A percentile compares a stretch with the other conserved stretches of the same genome.
phyloP scores from a whole-genome alignment of 2,329 filamentous ascomycete species.

The Chalaropsis thielavioides region DNA sequence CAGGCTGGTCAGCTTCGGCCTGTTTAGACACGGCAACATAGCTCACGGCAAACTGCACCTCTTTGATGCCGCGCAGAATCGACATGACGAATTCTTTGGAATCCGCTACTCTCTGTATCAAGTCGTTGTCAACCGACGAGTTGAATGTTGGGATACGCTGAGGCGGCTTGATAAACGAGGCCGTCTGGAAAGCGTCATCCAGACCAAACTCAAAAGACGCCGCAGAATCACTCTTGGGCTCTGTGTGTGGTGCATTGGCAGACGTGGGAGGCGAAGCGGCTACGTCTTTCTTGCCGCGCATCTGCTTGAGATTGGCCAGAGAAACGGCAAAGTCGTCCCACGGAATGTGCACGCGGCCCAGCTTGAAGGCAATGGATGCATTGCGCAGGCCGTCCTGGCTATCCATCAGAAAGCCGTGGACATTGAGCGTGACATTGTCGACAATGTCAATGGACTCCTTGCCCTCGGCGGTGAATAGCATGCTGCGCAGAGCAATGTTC shows the following conservation, averaged over 20 bases:
- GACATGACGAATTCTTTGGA: constrained; percentile 87
- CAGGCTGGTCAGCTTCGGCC: constrained; percentile 51
- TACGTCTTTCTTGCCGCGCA: not conserved
- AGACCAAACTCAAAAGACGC: not conserved
- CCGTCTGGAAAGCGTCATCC: constrained; percentile 27
- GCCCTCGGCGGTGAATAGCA: constrained; percentile 77
- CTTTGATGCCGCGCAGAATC: constrained; percentile 80
- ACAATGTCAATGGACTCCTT: constrained; percentile 74
- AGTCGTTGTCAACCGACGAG: constrained; percentile 26
- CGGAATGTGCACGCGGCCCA: constrained; percentile 79
- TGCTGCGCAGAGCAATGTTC: constrained; percentile 73
- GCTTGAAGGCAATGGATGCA: constrained; percentile 76
- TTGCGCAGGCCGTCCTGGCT: constrained; percentile 77
- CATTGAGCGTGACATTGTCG: constrained; percentile 74
- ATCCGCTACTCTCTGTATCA: constrained; percentile 75
- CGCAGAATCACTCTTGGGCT: not conserved
- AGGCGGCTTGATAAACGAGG: constrained; percentile 13
- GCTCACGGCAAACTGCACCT: constrained; percentile 89
- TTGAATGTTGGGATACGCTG: constrained; percentile 13
- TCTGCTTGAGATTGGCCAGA: constrained; percentile 55
- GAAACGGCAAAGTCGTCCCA: constrained; percentile 73
- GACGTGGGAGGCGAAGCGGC: not conserved
- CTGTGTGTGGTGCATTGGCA: not conserved
- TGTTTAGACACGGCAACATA: constrained; percentile 77
- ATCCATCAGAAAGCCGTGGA: constrained; percentile 81